Evolutionary conservation across 495 filamentous ascomycete genomes (phyloP).

Genomic region (Penicillium lividum): DNA sequence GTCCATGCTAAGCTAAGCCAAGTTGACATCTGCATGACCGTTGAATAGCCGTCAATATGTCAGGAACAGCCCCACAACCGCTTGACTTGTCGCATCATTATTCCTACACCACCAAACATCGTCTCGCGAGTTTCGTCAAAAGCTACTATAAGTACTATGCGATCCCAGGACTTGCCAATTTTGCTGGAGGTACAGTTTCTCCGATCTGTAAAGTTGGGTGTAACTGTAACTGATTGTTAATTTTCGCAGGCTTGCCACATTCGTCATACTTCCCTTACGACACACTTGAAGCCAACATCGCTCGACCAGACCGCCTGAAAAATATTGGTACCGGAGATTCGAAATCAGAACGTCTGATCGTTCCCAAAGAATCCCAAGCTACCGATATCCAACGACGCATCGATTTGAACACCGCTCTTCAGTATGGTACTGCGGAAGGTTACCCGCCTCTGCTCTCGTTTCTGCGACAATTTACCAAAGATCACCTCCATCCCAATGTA

Average conservation of each 20-base stretch:
- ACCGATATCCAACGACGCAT: slow-evolving; percentile 63
- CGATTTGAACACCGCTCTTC: slow-evolving; percentile 77
- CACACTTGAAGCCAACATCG: slow-evolving; percentile 79
- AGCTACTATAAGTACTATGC: slow-evolving; percentile 79
- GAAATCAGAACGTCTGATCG: slow-evolving; percentile 54
- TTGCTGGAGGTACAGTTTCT: slow-evolving; percentile 75
- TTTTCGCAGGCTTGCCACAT: slow-evolving; percentile 69
- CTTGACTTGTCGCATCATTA: slow-evolving; percentile 80
- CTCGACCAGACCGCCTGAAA: slow-evolving; percentile 70
- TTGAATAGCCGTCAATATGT: slow-evolving; percentile 24
- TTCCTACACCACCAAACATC: slow-evolving; percentile 63
- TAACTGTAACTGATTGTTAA: slow-evolving; percentile 2
- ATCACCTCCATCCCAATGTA: slow-evolving; percentile 76
- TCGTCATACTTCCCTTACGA: slow-evolving; percentile 85
- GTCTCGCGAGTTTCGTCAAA: slow-evolving; percentile 68
- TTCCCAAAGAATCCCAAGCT: slow-evolving; percentile 65
- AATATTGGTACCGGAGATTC: slow-evolving; percentile 55
- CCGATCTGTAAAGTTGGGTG: background rate
- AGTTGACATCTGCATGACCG: slow-evolving; percentile 23
- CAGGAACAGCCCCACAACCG: slow-evolving; percentile 44
- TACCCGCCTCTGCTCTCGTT: slow-evolving; percentile 75
- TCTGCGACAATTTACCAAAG: slow-evolving; percentile 71
- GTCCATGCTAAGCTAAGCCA: no score
- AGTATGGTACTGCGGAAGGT: slow-evolving; percentile 80
- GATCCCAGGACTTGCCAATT: slow-evolving; percentile 78